Evolutionary conservation across 1,139 yeast genomes (phyloP), one percentile per base, ranked within the genome.

Genomic region (Ogataea hybrid): DNA sequence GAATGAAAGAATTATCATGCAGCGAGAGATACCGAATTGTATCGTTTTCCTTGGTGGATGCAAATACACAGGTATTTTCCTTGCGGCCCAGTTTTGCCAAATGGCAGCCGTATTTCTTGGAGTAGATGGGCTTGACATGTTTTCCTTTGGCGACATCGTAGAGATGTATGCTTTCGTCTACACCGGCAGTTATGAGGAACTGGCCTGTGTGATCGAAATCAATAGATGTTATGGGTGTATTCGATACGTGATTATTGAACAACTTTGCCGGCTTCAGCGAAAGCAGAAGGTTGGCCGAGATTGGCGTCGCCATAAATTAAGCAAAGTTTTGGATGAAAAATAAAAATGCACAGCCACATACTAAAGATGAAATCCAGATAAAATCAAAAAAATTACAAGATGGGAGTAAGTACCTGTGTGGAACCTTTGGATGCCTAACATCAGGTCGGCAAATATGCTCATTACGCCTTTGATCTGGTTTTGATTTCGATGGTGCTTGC

Each of bases 61-160:
- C 90, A 58, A 86, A 88, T 4, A 92, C 69, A 40, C 64, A 57
- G 56, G 94, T 83, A 52, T 79, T 73, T 32, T 80, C 83, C 35
- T 76, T 73, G 56, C 88, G 96, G 1, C 96, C 82, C 62, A 92
- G 92, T 37, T 81, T 71, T 2, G 96, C 97, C 32, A 87, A 65
- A 57, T 87, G 89, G 44, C 90, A 88, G 0, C 99, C 98, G 55
- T 92, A 92, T 59, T 92, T 92, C 64, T 88, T 92, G 18, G 95
- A 83, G 50, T 79, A 84, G 5, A 87, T 74, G 6, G 88, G 80
- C 50, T 78, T 81, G 38, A 68, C 52, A 50, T 79, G 84, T 25
- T 75, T 70, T 1, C 97, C 97, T 41, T 77, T 72, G 37, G 79
- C 73, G 21, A 81, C 73, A 63, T 90, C 96, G 60, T 88, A 92